Evolutionary conservation across 192 early-diverging fungal species (phyloP).

Genomic region (Hyaloraphidium curvatum): DNA sequence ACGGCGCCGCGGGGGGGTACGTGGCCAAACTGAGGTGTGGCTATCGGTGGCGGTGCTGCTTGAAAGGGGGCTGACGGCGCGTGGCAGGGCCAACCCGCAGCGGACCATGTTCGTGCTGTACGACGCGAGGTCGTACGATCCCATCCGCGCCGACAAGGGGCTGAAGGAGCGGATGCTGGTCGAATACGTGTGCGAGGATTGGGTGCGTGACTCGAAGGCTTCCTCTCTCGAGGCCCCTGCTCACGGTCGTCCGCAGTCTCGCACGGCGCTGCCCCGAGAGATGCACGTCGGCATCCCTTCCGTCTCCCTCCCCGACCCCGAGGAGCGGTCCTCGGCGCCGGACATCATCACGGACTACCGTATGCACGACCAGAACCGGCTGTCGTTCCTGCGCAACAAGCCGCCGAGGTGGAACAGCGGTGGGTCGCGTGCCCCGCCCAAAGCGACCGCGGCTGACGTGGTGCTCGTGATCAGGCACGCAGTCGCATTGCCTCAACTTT

Average conservation of each 20-base stretch:
- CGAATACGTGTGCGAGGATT: conserved; percentile 20
- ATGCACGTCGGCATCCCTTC: conserved; percentile 30
- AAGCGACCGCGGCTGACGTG: too few relatives aligned
- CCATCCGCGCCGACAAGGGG: conserved; percentile 20
- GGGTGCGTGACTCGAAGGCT: background rate
- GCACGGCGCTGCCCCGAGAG: conserved; percentile 35
- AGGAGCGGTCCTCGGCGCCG: conserved; percentile 7
- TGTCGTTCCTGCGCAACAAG: conserved; percentile 37
- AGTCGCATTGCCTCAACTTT: conserved; percentile 40
- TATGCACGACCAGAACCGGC: conserved; percentile 21
- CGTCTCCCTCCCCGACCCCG: conserved; percentile 14
- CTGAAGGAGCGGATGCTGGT: conserved; percentile 27
- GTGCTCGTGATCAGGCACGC: conserved; percentile 17
- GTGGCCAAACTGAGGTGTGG: conserved; percentile 32
- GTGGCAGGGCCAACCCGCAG: conserved; percentile 26
- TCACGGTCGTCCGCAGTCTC: conserved; percentile 14
- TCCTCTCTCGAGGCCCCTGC: background rate
- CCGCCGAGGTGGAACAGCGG: conserved; percentile 41
- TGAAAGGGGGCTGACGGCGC: background rate
- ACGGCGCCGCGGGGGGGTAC: too few relatives aligned
- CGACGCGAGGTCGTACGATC: conserved; percentile 30
- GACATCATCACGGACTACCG: conserved; percentile 35
- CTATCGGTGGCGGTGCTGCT: background rate
- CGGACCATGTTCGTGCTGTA: conserved; percentile 30
- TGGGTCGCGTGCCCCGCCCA: background rate